phyloP scores from a whole-genome alignment of 208 protist genomes.

The Trypanosoma avium region DNA sequence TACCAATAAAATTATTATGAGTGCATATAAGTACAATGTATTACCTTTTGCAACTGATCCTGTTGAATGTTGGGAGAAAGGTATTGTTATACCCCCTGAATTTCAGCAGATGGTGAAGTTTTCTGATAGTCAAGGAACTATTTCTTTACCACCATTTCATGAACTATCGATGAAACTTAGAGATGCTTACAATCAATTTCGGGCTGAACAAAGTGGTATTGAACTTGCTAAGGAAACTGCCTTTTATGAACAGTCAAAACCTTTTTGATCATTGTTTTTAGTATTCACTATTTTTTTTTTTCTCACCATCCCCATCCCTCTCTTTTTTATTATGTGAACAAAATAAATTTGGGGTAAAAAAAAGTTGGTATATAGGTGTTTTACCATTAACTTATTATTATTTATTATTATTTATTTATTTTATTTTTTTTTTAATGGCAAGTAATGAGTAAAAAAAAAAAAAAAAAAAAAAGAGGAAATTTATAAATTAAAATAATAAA shows the following conservation, averaged over 20 bases:
- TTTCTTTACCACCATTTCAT: conserved; percentile 23
- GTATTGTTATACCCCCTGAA: conserved; percentile 26
- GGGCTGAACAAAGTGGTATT: background rate
- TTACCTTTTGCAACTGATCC: conserved; percentile 27
- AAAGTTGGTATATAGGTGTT: no score
- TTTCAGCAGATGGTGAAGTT: conserved; percentile 13
- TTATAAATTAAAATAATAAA: no score
- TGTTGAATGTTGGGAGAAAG: conserved; percentile 25
- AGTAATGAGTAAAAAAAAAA: conserved; percentile 1
- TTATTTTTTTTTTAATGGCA: background rate
- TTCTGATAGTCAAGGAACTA: conserved; percentile 11
- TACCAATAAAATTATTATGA: conserved; percentile 7
- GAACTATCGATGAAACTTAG: conserved; percentile 26
- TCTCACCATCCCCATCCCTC: no score
- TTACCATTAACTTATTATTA: no score
- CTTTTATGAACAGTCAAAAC: background rate
- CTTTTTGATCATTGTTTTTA: background rate
- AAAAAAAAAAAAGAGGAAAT: no score
- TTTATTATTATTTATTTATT: no score
- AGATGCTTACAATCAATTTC: conserved; percentile 16
- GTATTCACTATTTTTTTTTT: conserved; percentile 17
- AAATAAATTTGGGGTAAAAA: conserved; percentile 1
- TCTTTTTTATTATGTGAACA: conserved; percentile 10
- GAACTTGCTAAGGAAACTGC: background rate
- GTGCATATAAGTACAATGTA: conserved; percentile 16